phyloP scores from a whole-genome alignment of 371 early-diverging fungal species.

The Dinochytrium kinnereticum region DNA sequence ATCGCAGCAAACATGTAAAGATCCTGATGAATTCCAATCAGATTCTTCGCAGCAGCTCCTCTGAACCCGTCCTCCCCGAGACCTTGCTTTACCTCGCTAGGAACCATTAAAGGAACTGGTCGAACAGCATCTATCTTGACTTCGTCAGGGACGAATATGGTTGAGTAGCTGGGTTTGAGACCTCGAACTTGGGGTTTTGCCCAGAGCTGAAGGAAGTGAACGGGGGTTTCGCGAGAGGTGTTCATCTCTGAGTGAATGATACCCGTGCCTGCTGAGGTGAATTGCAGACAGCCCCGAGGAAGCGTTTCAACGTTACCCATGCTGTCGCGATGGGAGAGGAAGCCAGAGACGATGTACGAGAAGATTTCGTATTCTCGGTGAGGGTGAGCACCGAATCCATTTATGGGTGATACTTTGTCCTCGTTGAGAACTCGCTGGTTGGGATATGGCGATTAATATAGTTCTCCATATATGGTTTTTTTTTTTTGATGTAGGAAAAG shows the following conservation, averaged over 20 bases:
- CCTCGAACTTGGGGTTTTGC: slow-evolving; percentile 25
- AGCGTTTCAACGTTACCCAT: slow-evolving; percentile 45
- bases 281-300: slow-evolving; percentile 42
- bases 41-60: not conserved
- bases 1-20: slow-evolving; percentile 8
- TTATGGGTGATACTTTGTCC: slow-evolving; percentile 35
- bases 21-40: slow-evolving; percentile 14
- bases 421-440: slow-evolving; percentile 27
- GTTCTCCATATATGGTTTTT: not conserved
- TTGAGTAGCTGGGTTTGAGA: slow-evolving; percentile 36
- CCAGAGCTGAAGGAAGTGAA: slow-evolving; percentile 50
- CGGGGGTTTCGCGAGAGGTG: slow-evolving; percentile 20
- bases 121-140: slow-evolving; percentile 1
- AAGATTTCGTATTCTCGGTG: slow-evolving; percentile 47
- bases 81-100: not conserved
- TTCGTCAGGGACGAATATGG: slow-evolving; percentile 27
- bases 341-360: slow-evolving; percentile 43
- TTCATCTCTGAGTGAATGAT: slow-evolving; percentile 46
- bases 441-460: too few species aligned
- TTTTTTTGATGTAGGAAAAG: not conserved
- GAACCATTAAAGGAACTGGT: slow-evolving; percentile 9
- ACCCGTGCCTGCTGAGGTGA: slow-evolving; percentile 49
- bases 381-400: slow-evolving; percentile 44
- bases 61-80: not conserved
- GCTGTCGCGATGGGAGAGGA: slow-evolving; percentile 41